Percentiles rank a stretch among this genome's conserved stretches.
phyloP scores from a whole-genome alignment of 345 rosid species.

The Boechera divaricarpa region DNA sequence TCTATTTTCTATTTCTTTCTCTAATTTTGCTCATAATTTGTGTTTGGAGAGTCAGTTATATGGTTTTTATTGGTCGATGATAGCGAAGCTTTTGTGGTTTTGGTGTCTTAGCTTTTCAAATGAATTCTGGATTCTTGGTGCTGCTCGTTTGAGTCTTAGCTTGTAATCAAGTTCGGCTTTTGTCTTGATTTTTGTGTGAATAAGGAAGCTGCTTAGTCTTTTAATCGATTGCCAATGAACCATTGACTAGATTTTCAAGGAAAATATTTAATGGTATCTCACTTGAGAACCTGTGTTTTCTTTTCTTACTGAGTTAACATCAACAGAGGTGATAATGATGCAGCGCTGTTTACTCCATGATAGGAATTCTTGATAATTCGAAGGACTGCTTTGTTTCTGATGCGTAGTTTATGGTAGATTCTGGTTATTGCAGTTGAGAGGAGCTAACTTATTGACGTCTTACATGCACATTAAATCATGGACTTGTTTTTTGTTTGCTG shows the following conservation, averaged over 20 bases:
- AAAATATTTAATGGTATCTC: neutral
- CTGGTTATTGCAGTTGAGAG: constrained; percentile 1
- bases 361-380: too few species aligned
- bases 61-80: neutral
- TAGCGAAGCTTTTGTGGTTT: neutral
- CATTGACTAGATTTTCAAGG: neutral
- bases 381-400: neutral
- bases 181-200: constrained; percentile 4
- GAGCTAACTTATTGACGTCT: constrained; percentile 4
- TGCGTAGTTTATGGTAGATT: constrained; percentile 14
- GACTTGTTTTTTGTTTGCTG: neutral
- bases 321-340: neutral
- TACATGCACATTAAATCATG: neutral
- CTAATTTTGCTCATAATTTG: constrained; percentile 3
- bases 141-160: constrained; percentile 19
- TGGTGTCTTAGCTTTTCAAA: constrained; percentile 13
- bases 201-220: constrained; percentile 16
- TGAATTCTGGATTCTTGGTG: neutral
- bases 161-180: neutral
- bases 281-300: neutral
- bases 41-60: neutral
- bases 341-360: too few species aligned
- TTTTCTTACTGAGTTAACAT: neutral
- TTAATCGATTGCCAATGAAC: constrained; percentile 1
- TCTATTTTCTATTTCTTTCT: neutral